A percentile compares a stretch with the other conserved stretches of the same genome.
Conservation (phyloP, 2,329 filamentous ascomycete genomes). For the Spiromastix sp. region DNA sequence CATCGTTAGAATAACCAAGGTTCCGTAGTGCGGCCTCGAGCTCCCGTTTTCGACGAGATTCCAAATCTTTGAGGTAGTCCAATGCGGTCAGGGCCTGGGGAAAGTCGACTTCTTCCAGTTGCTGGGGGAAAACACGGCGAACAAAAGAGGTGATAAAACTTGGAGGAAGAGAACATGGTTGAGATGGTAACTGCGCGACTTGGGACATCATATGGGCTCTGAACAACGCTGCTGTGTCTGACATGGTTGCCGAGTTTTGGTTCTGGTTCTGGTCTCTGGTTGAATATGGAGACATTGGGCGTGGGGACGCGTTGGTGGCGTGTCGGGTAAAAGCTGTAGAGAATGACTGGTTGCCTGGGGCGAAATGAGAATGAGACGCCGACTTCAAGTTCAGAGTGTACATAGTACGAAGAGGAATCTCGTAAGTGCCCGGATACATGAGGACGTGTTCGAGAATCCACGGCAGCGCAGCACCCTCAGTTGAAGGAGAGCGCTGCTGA, state of each 20-base stretch:
- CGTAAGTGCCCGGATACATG: conserved; percentile 52
- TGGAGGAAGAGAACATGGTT: conserved; percentile 52
- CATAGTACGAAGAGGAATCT: conserved; percentile 58
- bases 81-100: conserved; percentile 54
- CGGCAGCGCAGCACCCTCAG: conserved; percentile 33
- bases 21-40: conserved; percentile 44
- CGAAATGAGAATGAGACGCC: conserved; percentile 25
- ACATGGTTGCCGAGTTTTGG: conserved; percentile 12
- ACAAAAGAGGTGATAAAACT: conserved; percentile 54
- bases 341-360: conserved; percentile 18
- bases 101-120: conserved; percentile 52
- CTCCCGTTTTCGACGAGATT: conserved; percentile 49
- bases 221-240: conserved; percentile 32
- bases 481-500: not conserved
- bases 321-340: conserved; percentile 22
- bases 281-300: conserved; percentile 16
- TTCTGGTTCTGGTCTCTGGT: conserved; percentile 17
- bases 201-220: conserved; percentile 37
- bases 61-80: conserved; percentile 56
- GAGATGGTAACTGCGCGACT: conserved; percentile 47
- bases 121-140: conserved; percentile 46
- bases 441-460: conserved; percentile 52
- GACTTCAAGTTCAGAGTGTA: conserved; percentile 55
- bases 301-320: conserved; percentile 24
- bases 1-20: conserved; percentile 41